phyloP scores from a whole-genome alignment of 441 rosid species.

The Mallotus repandus region DNA sequence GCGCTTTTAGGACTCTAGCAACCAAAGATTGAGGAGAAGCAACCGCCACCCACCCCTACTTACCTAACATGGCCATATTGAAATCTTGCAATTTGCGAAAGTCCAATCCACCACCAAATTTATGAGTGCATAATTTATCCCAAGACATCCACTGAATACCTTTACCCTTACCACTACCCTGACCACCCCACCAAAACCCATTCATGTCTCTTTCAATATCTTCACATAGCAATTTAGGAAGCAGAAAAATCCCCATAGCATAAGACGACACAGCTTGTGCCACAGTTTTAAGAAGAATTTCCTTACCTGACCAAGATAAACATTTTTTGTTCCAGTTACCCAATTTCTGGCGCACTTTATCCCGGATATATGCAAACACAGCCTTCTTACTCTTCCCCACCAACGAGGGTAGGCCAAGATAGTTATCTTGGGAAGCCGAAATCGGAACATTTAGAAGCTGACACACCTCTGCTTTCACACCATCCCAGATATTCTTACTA shows the following conservation, averaged over 20 bases:
- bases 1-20: background rate
- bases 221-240: background rate
- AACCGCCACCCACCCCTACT: background rate
- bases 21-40: background rate
- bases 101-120: background rate
- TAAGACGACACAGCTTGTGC: no score
- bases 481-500: background rate
- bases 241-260: no score
- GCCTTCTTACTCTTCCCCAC: background rate
- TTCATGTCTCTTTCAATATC: background rate
- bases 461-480: background rate
- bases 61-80: background rate
- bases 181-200: background rate
- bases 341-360: background rate
- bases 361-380: background rate
- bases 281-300: background rate
- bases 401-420: background rate
- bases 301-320: background rate
- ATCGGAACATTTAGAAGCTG: background rate
- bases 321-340: background rate
- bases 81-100: background rate
- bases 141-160: background rate
- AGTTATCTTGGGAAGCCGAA: background rate
- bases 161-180: background rate
- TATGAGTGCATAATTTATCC: background rate